These are phyloP conservation scores for Apodospora peruviana DNA, from an alignment of 495 filamentous ascomycete species.

Conservation along the genomic window DNA sequence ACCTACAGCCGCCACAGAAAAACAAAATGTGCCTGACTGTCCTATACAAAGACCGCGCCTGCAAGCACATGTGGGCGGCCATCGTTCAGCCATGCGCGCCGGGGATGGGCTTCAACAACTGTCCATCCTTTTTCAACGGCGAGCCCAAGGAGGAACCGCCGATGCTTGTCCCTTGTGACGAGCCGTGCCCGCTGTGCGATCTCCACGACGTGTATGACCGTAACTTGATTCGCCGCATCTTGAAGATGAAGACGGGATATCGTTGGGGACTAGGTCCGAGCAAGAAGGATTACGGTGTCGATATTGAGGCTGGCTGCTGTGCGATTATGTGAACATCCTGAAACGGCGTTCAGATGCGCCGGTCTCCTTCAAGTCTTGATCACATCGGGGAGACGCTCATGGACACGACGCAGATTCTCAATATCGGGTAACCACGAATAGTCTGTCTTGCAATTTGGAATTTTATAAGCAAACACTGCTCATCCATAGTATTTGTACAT, in stretches of 20 bases:
- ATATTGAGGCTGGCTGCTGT: conserved; percentile 26
- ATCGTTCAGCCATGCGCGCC: conserved; percentile 29
- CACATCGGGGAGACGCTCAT: no score
- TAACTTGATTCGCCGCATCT: conserved; percentile 30
- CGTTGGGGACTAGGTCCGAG: conserved; percentile 34
- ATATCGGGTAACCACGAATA: no score
- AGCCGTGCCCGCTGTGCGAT: conserved; percentile 24
- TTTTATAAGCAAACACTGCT: no score
- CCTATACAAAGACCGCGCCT: conserved; percentile 30
- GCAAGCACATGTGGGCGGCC: conserved; percentile 34
- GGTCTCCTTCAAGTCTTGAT: no score
- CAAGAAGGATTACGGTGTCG: conserved; percentile 27
- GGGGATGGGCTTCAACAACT: conserved; percentile 31
- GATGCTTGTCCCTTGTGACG: conserved; percentile 7
- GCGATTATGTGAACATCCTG: conserved; percentile 34
- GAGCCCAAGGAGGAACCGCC: conserved; percentile 16
- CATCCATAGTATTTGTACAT: no score
- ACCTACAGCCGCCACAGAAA: no score
- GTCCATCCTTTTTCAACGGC: conserved; percentile 22
- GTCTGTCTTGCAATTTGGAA: no score
- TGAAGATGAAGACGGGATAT: conserved; percentile 18
- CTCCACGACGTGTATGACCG: conserved; percentile 28
- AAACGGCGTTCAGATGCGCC: no score
- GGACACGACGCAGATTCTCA: no score
- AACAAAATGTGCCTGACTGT: conserved; percentile 24